Conservation (phyloP, 495 filamentous ascomycete species). For the Terfezia claveryi region DNA sequence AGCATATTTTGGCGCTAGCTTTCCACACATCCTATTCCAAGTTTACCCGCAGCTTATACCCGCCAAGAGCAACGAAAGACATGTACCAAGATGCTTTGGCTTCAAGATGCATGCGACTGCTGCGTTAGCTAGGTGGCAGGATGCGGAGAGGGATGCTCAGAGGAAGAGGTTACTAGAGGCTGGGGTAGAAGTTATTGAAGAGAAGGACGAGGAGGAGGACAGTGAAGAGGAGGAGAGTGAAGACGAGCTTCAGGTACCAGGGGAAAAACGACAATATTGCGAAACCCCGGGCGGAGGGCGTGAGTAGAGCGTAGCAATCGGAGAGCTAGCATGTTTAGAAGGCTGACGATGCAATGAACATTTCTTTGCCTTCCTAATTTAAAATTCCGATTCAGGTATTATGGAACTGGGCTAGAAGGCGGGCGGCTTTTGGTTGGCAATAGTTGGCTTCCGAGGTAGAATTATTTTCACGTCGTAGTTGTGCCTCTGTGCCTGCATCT, state of each 20-base stretch:
- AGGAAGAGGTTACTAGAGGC: conserved; percentile 38
- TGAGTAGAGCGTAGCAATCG: too few relatives aligned
- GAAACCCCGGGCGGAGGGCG: too few relatives aligned
- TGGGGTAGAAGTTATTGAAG: conserved; percentile 31
- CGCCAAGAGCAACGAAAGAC: conserved; percentile 60
- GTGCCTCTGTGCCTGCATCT: too few relatives aligned
- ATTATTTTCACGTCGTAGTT: too few relatives aligned
- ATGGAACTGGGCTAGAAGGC: too few relatives aligned
- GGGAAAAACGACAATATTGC: too few relatives aligned
- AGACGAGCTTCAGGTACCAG: conserved; percentile 4
- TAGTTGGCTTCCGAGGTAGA: too few relatives aligned
- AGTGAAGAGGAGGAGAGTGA: conserved; percentile 26
- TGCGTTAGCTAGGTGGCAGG: conserved; percentile 78
- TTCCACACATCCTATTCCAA: conserved; percentile 98
- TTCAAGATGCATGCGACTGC: conserved; percentile 87
- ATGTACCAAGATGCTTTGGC: conserved; percentile 74
- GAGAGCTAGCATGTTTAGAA: too few relatives aligned
- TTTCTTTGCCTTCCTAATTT: too few relatives aligned
- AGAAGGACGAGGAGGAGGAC: conserved; percentile 38
- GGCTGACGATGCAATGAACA: too few relatives aligned
- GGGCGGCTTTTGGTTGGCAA: too few relatives aligned
- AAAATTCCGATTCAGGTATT: too few relatives aligned
- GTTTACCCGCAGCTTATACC: conserved; percentile 82
- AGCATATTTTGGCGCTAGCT: conserved; percentile 91
- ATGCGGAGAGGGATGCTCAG: conserved; percentile 55